Evolutionary conservation across 2,329 filamentous ascomycete genomes (phyloP), one percentile per base, ranked within the genome.

Genomic region (Zymoseptoria brevis): DNA sequence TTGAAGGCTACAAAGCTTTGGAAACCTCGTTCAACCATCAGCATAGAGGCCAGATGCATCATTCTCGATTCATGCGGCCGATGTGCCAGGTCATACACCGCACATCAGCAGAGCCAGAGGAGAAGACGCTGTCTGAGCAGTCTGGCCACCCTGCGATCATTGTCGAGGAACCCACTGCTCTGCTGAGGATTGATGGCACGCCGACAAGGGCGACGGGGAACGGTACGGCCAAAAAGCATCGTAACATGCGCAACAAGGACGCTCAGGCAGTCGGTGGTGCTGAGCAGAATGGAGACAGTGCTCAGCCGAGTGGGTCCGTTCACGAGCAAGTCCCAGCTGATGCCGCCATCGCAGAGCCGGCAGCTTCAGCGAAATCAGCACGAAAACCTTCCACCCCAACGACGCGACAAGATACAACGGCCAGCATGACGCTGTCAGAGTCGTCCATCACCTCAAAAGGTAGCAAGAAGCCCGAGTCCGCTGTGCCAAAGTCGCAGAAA

Each of bases 41-140:
- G 61, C 83, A 86, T 68, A 77, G 82, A 0, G 84, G 83, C 0
- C 77, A 79, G 26, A 76, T 80, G 50, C 75, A 80, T 0, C 84
- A 87, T 66, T 83, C 82, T 0, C 79, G 83, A 52, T 86, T 84
- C 62, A 86, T 87, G 83, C 75, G 84, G 48, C 81, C 83, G 0
- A 74, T 81, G 55, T 84, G 81, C 57, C 59, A 64, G 50, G 59
- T 65, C 9, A 56, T 65, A 6, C 58, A 63, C 50, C 60, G 67
- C 7, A 59, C 60, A n/a, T 57, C 56, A 13, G 59, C 58, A n/a
- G 61, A 61, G 6, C 13, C 55, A 16, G 62, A 65, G 19, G 56
- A 59, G n/a, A 53, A 53, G 51, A 30, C 22, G n/a, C 5, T 16
- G 13, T 45, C 35, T 45, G 35, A 45, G 35, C 35, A 45, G 35